A percentile compares a stretch with the other conserved stretches of the same genome.
These are phyloP conservation scores for Pulveroboletus frians DNA, from an alignment of 768 basidiomycete species.

Conservation along the genomic window DNA sequence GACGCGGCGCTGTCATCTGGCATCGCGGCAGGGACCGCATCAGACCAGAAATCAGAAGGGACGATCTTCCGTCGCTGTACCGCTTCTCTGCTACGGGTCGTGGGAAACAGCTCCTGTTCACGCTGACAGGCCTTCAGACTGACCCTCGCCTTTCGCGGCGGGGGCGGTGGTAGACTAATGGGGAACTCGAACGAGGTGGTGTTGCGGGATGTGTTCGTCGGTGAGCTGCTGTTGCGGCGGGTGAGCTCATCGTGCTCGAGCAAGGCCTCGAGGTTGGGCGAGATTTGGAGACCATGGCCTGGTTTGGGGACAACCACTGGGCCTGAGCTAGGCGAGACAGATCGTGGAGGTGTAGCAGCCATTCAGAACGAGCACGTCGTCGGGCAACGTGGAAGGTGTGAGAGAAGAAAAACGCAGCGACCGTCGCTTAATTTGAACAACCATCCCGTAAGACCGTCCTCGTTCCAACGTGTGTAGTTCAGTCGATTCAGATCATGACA, in stretches of 20 bases:
- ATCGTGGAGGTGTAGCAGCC: conserved; percentile 21
- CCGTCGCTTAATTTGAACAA: conserved; percentile 19
- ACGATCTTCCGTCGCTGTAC: conserved; percentile 12
- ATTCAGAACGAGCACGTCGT: conserved; percentile 5
- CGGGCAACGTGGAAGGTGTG: background rate
- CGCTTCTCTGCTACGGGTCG: conserved; percentile 14
- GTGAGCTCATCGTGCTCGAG: conserved; percentile 52
- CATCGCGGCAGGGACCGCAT: conserved; percentile 8
- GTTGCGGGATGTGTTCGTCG: conserved; percentile 11
- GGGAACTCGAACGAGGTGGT: conserved; percentile 15
- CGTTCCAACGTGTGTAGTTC: background rate
- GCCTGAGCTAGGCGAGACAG: conserved; percentile 11
- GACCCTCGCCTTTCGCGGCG: conserved; percentile 23
- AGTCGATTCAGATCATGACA: background rate
- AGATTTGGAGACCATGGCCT: conserved; percentile 41
- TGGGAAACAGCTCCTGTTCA: conserved; percentile 14
- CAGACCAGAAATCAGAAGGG: conserved; percentile 23
- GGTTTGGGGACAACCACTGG: conserved; percentile 1
- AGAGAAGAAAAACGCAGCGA: background rate
- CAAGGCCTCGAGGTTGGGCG: conserved; percentile 55
- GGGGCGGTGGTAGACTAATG: conserved; percentile 32
- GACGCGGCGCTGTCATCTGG: conserved; percentile 1
- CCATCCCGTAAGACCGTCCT: conserved; percentile 4
- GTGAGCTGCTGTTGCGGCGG: conserved; percentile 30
- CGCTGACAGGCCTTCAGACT: conserved; percentile 12